These are phyloP conservation scores for Citrus sp. DNA, from an alignment of 345 rosid genomes.

Conservation along the genomic window DNA sequence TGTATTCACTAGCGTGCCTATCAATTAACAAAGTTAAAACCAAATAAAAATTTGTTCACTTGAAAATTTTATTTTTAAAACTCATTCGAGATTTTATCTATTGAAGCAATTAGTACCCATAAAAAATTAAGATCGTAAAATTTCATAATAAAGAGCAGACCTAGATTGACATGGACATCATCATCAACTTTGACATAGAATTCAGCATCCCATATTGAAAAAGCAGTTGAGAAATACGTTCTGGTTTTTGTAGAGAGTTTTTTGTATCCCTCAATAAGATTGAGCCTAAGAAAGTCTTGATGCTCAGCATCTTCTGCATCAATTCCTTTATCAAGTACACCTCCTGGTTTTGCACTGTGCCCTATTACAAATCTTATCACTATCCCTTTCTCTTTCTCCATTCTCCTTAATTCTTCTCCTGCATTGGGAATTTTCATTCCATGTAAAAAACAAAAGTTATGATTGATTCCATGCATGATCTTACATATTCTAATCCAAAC, in stretches of 20 bases:
- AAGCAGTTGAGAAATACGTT: conserved; percentile 75
- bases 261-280: conserved; percentile 83
- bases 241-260: conserved; percentile 77
- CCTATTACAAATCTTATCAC: conserved; percentile 91
- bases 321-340: conserved; percentile 66
- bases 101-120: background rate
- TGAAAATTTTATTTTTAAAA: too few relatives aligned
- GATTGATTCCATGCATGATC: background rate
- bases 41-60: background rate
- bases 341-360: conserved; percentile 73
- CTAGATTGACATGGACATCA: conserved; percentile 80
- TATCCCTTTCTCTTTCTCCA: conserved; percentile 83
- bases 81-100: background rate
- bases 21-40: too few relatives aligned
- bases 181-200: conserved; percentile 86
- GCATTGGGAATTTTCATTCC: conserved; percentile 5
- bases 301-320: conserved; percentile 63
- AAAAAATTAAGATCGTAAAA: background rate
- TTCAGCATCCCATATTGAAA: conserved; percentile 74
- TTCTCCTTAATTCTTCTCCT: conserved; percentile 63
- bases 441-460: background rate
- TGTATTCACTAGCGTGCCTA: conserved; percentile 54
- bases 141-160: conserved; percentile 16
- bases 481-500: background rate
- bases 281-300: conserved; percentile 71